Conservation (phyloP, 768 basidiomycete species). For the Strobilomyces dryophilus region DNA sequence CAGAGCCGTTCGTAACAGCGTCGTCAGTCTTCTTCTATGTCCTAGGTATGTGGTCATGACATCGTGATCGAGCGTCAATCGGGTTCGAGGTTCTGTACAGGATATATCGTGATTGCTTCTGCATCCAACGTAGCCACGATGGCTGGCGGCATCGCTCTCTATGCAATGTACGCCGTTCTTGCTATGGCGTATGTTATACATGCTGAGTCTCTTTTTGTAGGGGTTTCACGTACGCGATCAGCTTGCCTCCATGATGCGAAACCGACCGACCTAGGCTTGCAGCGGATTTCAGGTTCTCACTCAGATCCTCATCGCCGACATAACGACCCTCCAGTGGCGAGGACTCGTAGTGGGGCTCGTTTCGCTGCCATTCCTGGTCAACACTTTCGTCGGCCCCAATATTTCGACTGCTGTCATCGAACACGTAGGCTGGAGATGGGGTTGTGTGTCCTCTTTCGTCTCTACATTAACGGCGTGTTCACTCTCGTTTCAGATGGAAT, state of each 20-base stretch:
- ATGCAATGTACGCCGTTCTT: not conserved
- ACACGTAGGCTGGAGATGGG: not conserved
- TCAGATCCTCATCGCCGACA: not conserved
- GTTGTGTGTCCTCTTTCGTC: not conserved
- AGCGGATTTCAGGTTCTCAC: not conserved
- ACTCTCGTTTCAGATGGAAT: not conserved
- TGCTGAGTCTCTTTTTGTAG: not conserved
- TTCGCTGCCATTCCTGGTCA: not conserved
- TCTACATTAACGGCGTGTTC: not conserved
- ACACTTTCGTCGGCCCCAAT: not conserved
- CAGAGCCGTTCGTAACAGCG: not conserved
- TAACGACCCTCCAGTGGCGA: not conserved
- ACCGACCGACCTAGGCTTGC: not conserved
- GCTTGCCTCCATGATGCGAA: not conserved
- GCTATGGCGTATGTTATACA: not conserved
- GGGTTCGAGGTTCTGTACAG: not conserved
- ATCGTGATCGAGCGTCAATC: not conserved
- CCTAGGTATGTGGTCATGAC: not conserved
- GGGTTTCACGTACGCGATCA: not conserved
- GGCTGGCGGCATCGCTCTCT: not conserved
- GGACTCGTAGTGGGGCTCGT: not conserved
- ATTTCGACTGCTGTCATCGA: not conserved
- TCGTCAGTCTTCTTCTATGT: not conserved
- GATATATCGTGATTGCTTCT: not conserved
- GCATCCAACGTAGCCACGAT: not conserved